Conservation (phyloP, 106 monocot species). For the Agapanthus africanus region DNA sequence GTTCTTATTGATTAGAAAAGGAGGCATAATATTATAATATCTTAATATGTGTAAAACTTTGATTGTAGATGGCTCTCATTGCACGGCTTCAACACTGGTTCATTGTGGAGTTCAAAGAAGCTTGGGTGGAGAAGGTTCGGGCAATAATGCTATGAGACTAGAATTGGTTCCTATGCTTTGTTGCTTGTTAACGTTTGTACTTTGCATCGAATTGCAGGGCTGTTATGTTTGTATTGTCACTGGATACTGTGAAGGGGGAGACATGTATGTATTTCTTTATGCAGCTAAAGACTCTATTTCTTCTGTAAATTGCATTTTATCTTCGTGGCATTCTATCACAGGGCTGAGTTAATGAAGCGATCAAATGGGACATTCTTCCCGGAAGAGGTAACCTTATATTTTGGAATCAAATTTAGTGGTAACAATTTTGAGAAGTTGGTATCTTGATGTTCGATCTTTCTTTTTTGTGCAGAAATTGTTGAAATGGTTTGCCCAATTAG, state of each 20-base stretch:
- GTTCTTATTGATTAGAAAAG: background rate
- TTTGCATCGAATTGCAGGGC: conserved; percentile 41
- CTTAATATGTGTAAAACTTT: too few relatives aligned
- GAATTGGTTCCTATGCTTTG: background rate
- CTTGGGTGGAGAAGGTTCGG: conserved; percentile 97
- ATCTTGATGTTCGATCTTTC: conserved; percentile 1
- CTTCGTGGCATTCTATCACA: conserved; percentile 17
- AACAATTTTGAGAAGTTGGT: background rate
- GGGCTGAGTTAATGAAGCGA: conserved; percentile 88
- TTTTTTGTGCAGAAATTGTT: conserved; percentile 66
- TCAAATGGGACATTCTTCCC: conserved; percentile 65
- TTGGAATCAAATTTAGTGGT: conserved; percentile 1
- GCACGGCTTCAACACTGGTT: conserved; percentile 91
- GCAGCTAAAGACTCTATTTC: background rate
- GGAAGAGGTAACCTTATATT: conserved; percentile 59
- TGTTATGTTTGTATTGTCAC: conserved; percentile 99
- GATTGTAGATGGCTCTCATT: conserved; percentile 87
- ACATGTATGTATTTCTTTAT: conserved; percentile 57
- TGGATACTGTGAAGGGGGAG: conserved; percentile 98
- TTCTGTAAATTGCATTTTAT: background rate
- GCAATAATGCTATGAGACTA: background rate
- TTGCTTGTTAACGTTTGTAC: background rate
- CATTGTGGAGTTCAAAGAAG: conserved; percentile 97
- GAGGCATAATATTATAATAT: too few relatives aligned
- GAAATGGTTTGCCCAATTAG: conserved; percentile 90